These are phyloP conservation scores for Phlebiopsis gigantea DNA, from an alignment of 768 basidiomycete genomes.

Conservation along the genomic window DNA sequence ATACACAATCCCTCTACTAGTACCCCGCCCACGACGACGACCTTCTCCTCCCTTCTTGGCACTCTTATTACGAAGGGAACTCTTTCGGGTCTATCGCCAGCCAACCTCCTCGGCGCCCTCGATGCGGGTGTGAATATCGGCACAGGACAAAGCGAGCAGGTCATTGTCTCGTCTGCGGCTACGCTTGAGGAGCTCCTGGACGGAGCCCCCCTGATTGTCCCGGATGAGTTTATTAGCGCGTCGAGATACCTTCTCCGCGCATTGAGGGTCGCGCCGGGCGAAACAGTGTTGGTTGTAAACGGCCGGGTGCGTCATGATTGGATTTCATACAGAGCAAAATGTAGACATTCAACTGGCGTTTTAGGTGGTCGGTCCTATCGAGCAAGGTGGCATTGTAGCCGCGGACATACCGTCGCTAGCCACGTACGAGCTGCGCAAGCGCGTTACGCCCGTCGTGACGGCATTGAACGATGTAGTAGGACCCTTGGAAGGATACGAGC, in stretches of 20 bases:
- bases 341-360: no score
- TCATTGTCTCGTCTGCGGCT: slow-evolving; percentile 28
- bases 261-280: slow-evolving; percentile 54
- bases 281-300: slow-evolving; percentile 68
- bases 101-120: slow-evolving; percentile 36
- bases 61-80: slow-evolving; percentile 40
- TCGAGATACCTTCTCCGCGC: slow-evolving; percentile 47
- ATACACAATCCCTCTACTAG: slow-evolving; percentile 59
- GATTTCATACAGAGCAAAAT: no score
- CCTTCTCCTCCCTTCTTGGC: slow-evolving; percentile 42
- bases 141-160: slow-evolving; percentile 30
- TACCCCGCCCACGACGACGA: slow-evolving; percentile 18
- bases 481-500: neutral
- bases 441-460: slow-evolving; percentile 61
- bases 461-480: slow-evolving; percentile 50
- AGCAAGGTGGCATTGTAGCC: slow-evolving; percentile 48
- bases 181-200: slow-evolving; percentile 31
- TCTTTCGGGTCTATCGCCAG: slow-evolving; percentile 35
- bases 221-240: slow-evolving; percentile 37
- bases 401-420: slow-evolving; percentile 74
- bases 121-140: slow-evolving; percentile 20
- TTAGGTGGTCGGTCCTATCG: slow-evolving; percentile 77
- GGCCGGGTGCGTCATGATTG: slow-evolving; percentile 62
- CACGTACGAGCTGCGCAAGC: slow-evolving; percentile 66
- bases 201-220: slow-evolving; percentile 25